Conservation (phyloP, 257 asterid species). For the Plectranthus barbatus region DNA sequence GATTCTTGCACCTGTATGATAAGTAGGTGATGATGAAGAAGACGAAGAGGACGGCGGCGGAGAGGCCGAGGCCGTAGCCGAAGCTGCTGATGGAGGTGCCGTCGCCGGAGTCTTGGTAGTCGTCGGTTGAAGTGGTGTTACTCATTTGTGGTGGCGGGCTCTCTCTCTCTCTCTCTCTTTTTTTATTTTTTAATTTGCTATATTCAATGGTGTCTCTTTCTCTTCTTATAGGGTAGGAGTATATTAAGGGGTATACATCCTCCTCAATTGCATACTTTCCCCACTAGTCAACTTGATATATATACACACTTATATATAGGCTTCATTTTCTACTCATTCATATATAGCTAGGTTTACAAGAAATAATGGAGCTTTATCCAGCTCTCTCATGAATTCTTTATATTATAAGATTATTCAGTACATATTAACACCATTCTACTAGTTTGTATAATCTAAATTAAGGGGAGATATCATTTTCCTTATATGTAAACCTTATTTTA, state of each 20-base stretch:
- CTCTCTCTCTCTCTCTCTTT: not conserved
- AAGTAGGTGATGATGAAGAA: slow-evolving; percentile 24
- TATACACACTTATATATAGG: not conserved
- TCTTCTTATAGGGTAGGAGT: too few relatives aligned
- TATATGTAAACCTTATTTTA: too few relatives aligned
- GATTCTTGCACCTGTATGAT: slow-evolving; percentile 21
- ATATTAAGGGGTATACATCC: not conserved
- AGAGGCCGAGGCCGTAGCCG: slow-evolving; percentile 31
- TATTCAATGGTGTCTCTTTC: too few relatives aligned
- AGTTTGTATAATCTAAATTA: too few relatives aligned
- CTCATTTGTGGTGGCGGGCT: not conserved
- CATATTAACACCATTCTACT: too few relatives aligned
- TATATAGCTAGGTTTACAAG: too few relatives aligned
- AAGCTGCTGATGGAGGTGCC: not conserved
- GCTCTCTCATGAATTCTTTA: too few relatives aligned
- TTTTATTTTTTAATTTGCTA: too few relatives aligned
- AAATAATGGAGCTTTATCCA: too few relatives aligned
- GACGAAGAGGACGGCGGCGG: slow-evolving; percentile 19
- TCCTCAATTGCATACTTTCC: not conserved
- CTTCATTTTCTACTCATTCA: not conserved
- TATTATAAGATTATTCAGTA: too few relatives aligned
- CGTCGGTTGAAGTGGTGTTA: not conserved
- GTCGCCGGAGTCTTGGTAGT: not conserved
- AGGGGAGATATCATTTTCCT: too few relatives aligned
- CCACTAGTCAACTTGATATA: slow-evolving; percentile 4